Base-by-base conservation (phyloP, 768 basidiomycete species). In the Boletus huronensis region DNA sequence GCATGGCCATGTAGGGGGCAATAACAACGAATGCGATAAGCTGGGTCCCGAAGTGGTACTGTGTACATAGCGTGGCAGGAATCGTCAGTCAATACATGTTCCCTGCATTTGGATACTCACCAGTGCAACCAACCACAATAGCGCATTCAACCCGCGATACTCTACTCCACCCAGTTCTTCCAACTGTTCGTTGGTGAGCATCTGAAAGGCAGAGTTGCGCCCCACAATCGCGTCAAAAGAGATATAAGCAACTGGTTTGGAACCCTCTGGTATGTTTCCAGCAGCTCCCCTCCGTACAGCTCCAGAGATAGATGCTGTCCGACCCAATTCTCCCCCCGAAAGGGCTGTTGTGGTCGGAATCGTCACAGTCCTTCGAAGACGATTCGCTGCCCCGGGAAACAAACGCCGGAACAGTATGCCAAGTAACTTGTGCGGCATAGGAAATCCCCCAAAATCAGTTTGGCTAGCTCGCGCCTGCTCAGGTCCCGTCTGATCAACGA, bases 121-220 rank as follows among this genome's bases (percentile, higher is more conserved):
- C 32, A 73, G 67, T 11, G 79, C 79, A 35, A 96, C 82, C 52
- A 95, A 80, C 88, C 90, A 95, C 10, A 93, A 74, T 47, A 97
- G 69, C 3, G 87, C 82, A 41, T 85, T 86, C 58, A 97, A 72
- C 13, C 88, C 90, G 10, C 93, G 80, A 65, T 90, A 98, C 68
- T 99, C 96, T 7, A 97, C 88, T 19, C 96, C 95, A 5, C 94
- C 94, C 5, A 98, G 74, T 68, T 97, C 93, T 60, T 96, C 93
- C 61, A 90, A 74, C 64, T 98, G 89, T 44, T 93, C 91, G 19
- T 81, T 77, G 0, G 85, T 90, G 50, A 96, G 72, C 59, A 70
- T 74, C 35, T 80, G 78, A 59, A 91, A 91, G 3, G 74, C 73
- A 3, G 88, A 92, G 66, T 95, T 96, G 32, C 85, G 79, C 0